Conservation (phyloP, 139 green algal species). For the Chlorella sp. region DNA sequence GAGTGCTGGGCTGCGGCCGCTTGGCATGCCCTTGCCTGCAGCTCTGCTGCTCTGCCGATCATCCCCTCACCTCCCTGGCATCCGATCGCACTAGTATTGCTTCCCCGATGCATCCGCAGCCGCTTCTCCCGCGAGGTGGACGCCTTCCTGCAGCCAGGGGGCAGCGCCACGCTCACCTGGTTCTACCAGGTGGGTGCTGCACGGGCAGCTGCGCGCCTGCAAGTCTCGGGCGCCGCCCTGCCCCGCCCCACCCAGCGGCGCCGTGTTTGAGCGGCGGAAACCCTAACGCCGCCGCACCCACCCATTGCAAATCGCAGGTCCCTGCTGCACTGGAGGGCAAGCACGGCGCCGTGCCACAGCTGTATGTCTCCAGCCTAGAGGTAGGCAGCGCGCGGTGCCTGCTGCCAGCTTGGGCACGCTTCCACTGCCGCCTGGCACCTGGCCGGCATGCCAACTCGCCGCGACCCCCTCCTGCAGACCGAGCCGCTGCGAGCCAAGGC, state of each 20-base stretch:
- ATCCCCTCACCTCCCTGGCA: neutral
- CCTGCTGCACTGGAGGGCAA: constrained; percentile 49
- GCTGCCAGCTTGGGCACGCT: neutral
- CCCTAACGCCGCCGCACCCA: neutral
- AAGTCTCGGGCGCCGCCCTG: too few species aligned
- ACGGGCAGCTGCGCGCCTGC: neutral
- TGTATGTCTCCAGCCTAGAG: constrained; percentile 29
- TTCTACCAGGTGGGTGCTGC: constrained; percentile 59
- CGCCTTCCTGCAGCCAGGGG: constrained; percentile 63
- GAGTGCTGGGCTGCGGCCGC: neutral
- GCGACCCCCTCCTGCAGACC: constrained; percentile 41
- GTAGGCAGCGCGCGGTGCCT: neutral
- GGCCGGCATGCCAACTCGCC: too few species aligned
- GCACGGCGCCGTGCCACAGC: constrained; percentile 49
- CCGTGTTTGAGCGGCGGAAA: neutral
- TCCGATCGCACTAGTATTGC: neutral
- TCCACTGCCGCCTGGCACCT: neutral
- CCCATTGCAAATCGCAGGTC: neutral
- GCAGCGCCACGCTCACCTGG: constrained; percentile 60
- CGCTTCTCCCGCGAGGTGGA: constrained; percentile 63
- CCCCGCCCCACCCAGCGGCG: neutral
- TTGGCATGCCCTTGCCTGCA: neutral
- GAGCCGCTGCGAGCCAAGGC: constrained; percentile 65
- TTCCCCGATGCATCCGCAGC: constrained; percentile 36
- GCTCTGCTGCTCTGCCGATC: neutral